Conservation (phyloP, 176 grass and related monocot species). For the Ampelocalamus luodianensis region DNA sequence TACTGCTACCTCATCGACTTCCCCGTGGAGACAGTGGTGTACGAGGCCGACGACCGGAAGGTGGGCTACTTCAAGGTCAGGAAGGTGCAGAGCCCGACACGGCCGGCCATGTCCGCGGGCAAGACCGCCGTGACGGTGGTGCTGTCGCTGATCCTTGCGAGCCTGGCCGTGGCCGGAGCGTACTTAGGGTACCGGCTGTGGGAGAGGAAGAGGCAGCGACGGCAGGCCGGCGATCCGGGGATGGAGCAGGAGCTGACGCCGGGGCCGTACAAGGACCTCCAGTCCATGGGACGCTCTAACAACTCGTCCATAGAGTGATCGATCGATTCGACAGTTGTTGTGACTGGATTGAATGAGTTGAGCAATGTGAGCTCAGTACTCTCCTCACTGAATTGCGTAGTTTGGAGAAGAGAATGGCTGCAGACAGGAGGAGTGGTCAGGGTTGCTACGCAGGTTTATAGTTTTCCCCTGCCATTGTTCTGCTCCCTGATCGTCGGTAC, state of each 20-base stretch:
- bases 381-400: background rate
- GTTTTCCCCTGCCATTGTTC: background rate
- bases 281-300: constrained; percentile 48
- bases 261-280: constrained; percentile 61
- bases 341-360: background rate
- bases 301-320: constrained; percentile 43
- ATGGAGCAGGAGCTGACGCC: constrained; percentile 64
- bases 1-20: constrained; percentile 69
- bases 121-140: constrained; percentile 39
- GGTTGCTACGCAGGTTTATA: background rate
- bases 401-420: background rate
- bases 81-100: background rate
- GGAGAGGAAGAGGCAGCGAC: constrained; percentile 18
- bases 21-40: constrained; percentile 66
- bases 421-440: background rate
- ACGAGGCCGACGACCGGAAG: constrained; percentile 59
- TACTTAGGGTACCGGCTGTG: constrained; percentile 37
- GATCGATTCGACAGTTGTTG: background rate
- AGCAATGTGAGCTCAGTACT: background rate
- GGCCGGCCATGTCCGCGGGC: constrained; percentile 24
- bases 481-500: constrained; percentile 18
- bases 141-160: constrained; percentile 38
- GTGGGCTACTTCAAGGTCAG: constrained; percentile 71
- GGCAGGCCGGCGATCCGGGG: constrained; percentile 12
- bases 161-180: constrained; percentile 44